Evolutionary conservation across 108 stramenopile genomes (phyloP).

Genomic region (Cyclotella sp.): DNA sequence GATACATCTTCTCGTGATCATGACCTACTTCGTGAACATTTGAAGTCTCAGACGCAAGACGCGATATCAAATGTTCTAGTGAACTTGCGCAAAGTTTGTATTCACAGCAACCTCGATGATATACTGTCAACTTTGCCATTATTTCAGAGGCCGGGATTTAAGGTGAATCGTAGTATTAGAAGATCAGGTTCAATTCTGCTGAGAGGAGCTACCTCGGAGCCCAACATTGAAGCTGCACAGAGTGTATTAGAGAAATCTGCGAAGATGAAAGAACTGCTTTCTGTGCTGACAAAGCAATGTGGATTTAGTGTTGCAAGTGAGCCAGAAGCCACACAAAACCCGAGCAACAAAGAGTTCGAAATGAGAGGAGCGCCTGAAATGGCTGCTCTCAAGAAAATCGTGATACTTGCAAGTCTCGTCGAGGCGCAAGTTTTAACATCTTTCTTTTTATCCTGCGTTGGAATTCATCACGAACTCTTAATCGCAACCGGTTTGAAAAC

Average conservation of each 20-base stretch:
- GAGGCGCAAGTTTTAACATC: conserved; percentile 64
- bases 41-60: not conserved
- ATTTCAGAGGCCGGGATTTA: not conserved
- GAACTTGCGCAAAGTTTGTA: conserved; percentile 43
- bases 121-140: too few species aligned
- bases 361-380: conserved; percentile 9
- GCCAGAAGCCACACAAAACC: not conserved
- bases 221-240: conserved; percentile 52
- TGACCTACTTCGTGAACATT: not conserved
- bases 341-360: not conserved
- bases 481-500: conserved; percentile 11
- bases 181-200: conserved; percentile 8
- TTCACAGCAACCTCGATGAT: conserved; percentile 30
- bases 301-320: conserved; percentile 9
- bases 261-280: conserved; percentile 72
- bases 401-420: conserved; percentile 76
- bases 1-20: not conserved
- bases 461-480: conserved; percentile 65
- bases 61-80: conserved; percentile 38
- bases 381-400: conserved; percentile 34
- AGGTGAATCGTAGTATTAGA: conserved; percentile 11
- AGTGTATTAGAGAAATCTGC: conserved; percentile 60
- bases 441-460: conserved; percentile 68
- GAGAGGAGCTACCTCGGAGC: conserved; percentile 52
- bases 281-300: conserved; percentile 57